Base-by-base conservation (phyloP, 176 grass and related monocot species). In the Dactylis glomerata region DNA sequence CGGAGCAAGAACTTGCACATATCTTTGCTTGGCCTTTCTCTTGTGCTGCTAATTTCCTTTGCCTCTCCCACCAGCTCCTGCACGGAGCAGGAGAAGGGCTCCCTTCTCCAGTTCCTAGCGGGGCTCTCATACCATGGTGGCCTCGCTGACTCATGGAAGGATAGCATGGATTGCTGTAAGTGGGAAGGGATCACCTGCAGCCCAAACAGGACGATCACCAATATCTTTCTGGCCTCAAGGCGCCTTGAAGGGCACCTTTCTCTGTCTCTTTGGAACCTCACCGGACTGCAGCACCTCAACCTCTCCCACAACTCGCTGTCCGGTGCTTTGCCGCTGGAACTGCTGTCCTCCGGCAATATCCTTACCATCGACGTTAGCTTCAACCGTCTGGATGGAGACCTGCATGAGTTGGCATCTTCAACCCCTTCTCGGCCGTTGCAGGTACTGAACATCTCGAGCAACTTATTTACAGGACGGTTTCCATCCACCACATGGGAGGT, bases 371-470 rank as follows among this genome's bases (percentile, higher is more conserved):
- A 92, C 3, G 14, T 88, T 17, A 92, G 90, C 49, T 91, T 91
- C 6, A 91, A 91, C 68, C 56, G 22, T 5, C 55, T 91, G 26
- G 33, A 3, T 0, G 86, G 73, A 27, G 8, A 22, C 5, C 38
- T 90, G 31, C 38, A 71, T 2, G 11, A 77, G 2, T 2, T 67
- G 36, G 2, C 41, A 2, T 54, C 58, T 26, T 55, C 70, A 3
- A 9, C 52, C 0, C 1, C 50, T 4, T 1, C 5, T 0, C 72
- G 7, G 2, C 83, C 73, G 24, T 46, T 92, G 0, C 30, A 82
- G 77, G 82, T 92, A 77, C 47, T 92, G 8, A 89, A 92, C 10
- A 77, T 92, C 20, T 92, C 90, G 1, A 92, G 86, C 58, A 92
- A 92, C 38, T 10, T 51, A 47, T 78, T 92, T 34, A 14, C 70